Evolutionary conservation across 164 flowering plant species (phyloP).

Genomic region (Platanus orientalis): DNA sequence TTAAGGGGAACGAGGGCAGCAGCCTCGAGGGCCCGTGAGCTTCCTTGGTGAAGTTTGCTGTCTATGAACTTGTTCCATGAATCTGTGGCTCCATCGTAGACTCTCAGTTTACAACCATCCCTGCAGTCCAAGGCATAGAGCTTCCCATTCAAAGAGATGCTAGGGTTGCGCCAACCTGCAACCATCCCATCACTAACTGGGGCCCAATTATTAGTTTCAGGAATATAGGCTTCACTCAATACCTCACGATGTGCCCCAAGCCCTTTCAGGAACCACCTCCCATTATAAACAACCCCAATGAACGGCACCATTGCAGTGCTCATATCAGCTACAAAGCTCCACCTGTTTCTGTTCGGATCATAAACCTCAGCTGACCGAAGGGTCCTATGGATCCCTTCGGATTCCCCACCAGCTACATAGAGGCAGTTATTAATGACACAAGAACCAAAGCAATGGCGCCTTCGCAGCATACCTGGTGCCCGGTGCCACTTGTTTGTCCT

Average conservation of each 20-base stretch:
- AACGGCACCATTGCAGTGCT: conserved; percentile 97
- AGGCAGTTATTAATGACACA: conserved; percentile 91
- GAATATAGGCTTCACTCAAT: conserved; percentile 83
- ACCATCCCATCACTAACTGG: conserved; percentile 74
- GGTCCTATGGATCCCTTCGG: conserved; percentile 85
- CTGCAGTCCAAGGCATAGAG: conserved; percentile 85
- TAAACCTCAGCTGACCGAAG: conserved; percentile 92
- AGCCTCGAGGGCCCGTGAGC: conserved; percentile 81
- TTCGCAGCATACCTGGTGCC: conserved; percentile 91
- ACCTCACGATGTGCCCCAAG: conserved; percentile 78
- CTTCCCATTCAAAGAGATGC: conserved; percentile 68
- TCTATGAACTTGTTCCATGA: conserved; percentile 84
- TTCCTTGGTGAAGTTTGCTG: conserved; percentile 83
- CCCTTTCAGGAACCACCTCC: conserved; percentile 89
- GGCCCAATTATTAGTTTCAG: conserved; percentile 66
- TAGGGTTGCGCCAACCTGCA: conserved; percentile 91
- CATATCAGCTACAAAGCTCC: conserved; percentile 89
- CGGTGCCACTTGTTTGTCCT: conserved; percentile 94
- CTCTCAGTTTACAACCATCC: conserved; percentile 89
- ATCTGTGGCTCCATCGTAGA: conserved; percentile 63
- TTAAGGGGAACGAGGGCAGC: conserved; percentile 89
- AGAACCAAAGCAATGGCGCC: conserved; percentile 86
- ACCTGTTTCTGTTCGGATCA: conserved; percentile 76
- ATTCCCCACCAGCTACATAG: conserved; percentile 95
- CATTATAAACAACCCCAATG: conserved; percentile 79